Percentiles rank a stretch among this genome's conserved stretches.
These are phyloP conservation scores for Pseudonitzschia pungens DNA, from an alignment of 108 stramenopile genomes.

Conservation along the genomic window DNA sequence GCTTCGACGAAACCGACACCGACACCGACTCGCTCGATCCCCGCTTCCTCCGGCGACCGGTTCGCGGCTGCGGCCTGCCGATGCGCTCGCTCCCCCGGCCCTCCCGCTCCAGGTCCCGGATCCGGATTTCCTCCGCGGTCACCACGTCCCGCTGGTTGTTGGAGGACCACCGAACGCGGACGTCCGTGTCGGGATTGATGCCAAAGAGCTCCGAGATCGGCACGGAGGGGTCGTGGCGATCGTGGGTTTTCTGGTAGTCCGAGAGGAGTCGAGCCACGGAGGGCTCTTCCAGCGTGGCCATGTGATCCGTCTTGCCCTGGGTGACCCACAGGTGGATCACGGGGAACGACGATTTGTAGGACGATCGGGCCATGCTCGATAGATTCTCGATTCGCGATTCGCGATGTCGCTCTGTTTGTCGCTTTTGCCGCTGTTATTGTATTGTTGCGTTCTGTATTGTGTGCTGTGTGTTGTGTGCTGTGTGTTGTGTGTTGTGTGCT, in stretches of 20 bases:
- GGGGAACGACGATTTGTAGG: too few species aligned
- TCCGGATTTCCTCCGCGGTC: neutral
- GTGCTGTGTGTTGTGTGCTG: too few species aligned
- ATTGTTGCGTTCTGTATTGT: too few species aligned
- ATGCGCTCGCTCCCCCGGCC: neutral
- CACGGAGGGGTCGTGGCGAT: too few species aligned
- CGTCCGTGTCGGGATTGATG: neutral
- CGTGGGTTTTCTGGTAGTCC: neutral
- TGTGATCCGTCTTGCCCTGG: conserved; percentile 12
- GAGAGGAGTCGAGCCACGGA: neutral
- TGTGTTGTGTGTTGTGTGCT: too few species aligned
- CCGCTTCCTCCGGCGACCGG: too few species aligned
- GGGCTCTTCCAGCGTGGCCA: neutral
- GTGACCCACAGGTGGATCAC: conserved; percentile 9
- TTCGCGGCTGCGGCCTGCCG: neutral
- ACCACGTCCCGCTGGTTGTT: neutral
- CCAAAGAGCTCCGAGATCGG: neutral
- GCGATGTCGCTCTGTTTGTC: too few species aligned
- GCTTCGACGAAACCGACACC: too few species aligned
- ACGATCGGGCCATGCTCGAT: too few species aligned
- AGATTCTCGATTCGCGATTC: too few species aligned
- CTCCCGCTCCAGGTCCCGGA: neutral
- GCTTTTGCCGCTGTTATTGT: too few species aligned
- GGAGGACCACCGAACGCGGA: neutral
- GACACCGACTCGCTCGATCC: too few species aligned